Evolutionary conservation across 169 alveolate species (phyloP).

Genomic region (Plasmodium relictum): DNA sequence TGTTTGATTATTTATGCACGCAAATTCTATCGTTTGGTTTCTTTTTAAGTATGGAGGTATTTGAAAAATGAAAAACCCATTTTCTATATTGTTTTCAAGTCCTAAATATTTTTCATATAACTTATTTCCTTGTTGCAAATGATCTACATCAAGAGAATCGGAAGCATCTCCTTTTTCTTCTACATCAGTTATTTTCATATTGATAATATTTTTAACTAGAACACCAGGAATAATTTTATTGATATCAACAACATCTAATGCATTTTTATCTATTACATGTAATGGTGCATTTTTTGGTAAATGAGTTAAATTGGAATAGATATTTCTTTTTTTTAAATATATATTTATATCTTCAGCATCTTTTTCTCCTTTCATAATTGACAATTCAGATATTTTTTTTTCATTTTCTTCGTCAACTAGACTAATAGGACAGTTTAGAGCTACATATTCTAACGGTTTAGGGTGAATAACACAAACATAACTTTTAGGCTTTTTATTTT

Average conservation of each 20-base stretch:
- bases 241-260: constrained; percentile 1
- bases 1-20: constrained; percentile 41
- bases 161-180: constrained; percentile 5
- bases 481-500: constrained; percentile 5
- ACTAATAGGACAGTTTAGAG: constrained; percentile 41
- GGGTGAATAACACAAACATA: constrained; percentile 49
- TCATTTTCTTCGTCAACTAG: constrained; percentile 49
- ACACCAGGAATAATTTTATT: constrained; percentile 44
- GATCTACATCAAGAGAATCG: background rate
- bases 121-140: background rate
- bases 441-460: constrained; percentile 62
- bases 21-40: constrained; percentile 32
- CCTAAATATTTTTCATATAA: constrained; percentile 24
- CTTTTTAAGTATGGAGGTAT: constrained; percentile 61
- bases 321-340: constrained; percentile 34
- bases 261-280: constrained; percentile 18
- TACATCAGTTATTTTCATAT: background rate
- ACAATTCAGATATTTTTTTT: constrained; percentile 15
- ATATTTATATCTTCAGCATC: background rate
- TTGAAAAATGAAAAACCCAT: constrained; percentile 59
- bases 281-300: constrained; percentile 43
- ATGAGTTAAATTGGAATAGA: constrained; percentile 13
- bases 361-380: background rate
- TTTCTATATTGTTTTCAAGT: constrained; percentile 9
- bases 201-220: constrained; percentile 16